A percentile compares a stretch with the other conserved stretches of the same genome.
Conservation (phyloP, 495 filamentous ascomycete species). For the Podospora bellae-mahoneyi region DNA sequence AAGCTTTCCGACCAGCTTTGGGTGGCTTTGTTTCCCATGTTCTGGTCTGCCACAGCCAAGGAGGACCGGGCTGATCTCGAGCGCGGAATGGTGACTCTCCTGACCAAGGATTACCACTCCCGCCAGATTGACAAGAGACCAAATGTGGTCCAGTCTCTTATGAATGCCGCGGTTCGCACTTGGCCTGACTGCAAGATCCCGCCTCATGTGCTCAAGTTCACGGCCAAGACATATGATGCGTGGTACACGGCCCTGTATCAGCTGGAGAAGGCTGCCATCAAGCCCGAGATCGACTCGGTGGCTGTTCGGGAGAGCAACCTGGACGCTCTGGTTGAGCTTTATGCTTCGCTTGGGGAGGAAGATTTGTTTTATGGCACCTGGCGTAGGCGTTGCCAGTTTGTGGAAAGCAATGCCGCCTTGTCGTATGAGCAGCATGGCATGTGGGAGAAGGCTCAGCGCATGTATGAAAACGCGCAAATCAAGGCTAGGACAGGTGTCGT, state of each 20-base stretch:
- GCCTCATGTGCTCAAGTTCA: conserved; percentile 90
- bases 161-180: conserved; percentile 77
- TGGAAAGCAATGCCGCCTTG: conserved; percentile 92
- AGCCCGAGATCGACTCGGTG: conserved; percentile 77
- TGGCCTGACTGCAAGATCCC: conserved; percentile 86
- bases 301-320: conserved; percentile 87
- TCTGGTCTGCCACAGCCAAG: conserved; percentile 80
- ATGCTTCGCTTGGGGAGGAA: conserved; percentile 83
- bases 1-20: conserved; percentile 81
- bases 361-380: conserved; percentile 98
- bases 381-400: conserved; percentile 89
- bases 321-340: conserved; percentile 88
- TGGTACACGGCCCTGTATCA: conserved; percentile 89
- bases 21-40: conserved; percentile 86
- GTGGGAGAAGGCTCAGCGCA: conserved; percentile 96
- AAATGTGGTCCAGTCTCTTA: conserved; percentile 87
- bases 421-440: conserved; percentile 98
- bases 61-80: conserved; percentile 92
- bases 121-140: conserved; percentile 90
- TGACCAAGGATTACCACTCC: conserved; percentile 93
- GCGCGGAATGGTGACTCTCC: conserved; percentile 75
- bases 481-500: conserved; percentile 90
- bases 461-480: conserved; percentile 95
- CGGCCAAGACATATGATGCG: conserved; percentile 84
- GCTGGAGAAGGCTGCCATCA: conserved; percentile 79